Base-by-base conservation (phyloP, 2,329 filamentous ascomycete species). In the Sporothrix mexicana region DNA sequence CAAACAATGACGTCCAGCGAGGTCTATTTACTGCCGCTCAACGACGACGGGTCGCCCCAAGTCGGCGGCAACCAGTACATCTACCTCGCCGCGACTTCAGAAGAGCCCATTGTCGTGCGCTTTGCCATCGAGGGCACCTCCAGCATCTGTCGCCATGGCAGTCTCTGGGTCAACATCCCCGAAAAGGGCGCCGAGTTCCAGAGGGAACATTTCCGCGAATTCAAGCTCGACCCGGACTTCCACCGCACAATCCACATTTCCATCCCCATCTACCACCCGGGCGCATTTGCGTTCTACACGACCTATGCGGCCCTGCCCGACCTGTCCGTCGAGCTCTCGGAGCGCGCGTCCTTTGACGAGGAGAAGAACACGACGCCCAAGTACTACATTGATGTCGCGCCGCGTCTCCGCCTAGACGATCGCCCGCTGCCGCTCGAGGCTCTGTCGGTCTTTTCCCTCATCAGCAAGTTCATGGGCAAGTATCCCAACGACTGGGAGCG, bases 381-480 rank as follows among this genome's bases (percentile, higher is more conserved):
- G 73, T 95, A 95, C 85, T 98, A 98, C 84, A 93, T 99, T 80
- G 95, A 98, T 87, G 93, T 99, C 53, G 92, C 93, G 20, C 96
- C 97, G 0, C 88, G 88, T 43, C 86, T 99, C 76, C 89, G 87
- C 12, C 87, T 98, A 73, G 91, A 93, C 71, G 90, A 91, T 72
- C 85, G 89, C 64, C 88, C 90, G 10, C 83, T 99, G 77, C 95
- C 96, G 0, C 86, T 98, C 77, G 91, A 96, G 77, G 93, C 95
- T 0, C 85, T 99, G 68, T 97, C 94, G 15, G 88, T 98, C 76
- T 97, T 98, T 83, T 98, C 96, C 12, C 88, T 95, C 72, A 93
- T 99, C 75, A 98, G 95, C 80, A 99, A 99, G 83, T 98, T 98
- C 83, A 97, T 99, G 93, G 96, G 96, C 75, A 91, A 91, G 79